Conservation (phyloP, 2,329 filamentous ascomycete genomes). For the Diaporthe vaccinii region DNA sequence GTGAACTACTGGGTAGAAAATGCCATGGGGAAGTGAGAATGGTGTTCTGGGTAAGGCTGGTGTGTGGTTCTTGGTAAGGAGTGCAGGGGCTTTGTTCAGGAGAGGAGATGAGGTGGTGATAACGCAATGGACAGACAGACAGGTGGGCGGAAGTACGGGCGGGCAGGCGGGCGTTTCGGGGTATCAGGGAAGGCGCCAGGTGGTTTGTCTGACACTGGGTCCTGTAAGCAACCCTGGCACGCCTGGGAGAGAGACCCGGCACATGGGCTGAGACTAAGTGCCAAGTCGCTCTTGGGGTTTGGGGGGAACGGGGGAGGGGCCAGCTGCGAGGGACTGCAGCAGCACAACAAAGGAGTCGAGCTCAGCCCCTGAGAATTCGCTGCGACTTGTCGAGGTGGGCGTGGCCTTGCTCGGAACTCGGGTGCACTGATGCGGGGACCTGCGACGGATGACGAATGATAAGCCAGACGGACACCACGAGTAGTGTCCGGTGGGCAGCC, state of each 20-base stretch:
- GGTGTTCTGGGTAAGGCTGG: background rate
- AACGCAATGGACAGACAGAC: slow-evolving; percentile 35
- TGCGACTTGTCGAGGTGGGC: slow-evolving; percentile 5
- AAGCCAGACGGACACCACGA: slow-evolving; percentile 34
- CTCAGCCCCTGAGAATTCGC: slow-evolving; percentile 25
- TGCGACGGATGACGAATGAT: slow-evolving; percentile 33
- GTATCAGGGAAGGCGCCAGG: slow-evolving; percentile 15
- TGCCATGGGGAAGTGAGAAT: slow-evolving; percentile 5
- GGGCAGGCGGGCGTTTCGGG: slow-evolving; percentile 25
- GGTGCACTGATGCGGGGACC: slow-evolving; percentile 24
- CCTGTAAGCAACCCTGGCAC: slow-evolving; percentile 19
- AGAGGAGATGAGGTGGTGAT: slow-evolving; percentile 36
- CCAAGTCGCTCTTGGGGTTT: slow-evolving; percentile 21
- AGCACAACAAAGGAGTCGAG: slow-evolving; percentile 27
- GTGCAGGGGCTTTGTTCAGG: slow-evolving; percentile 27
- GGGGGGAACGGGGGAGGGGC: slow-evolving; percentile 2
- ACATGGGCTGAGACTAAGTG: slow-evolving; percentile 28
- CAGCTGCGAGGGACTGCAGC: slow-evolving; percentile 12
- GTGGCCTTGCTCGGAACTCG: slow-evolving; percentile 16
- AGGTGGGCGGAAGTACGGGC: slow-evolving; percentile 2
- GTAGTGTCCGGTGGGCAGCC: slow-evolving; percentile 25
- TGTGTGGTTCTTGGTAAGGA: slow-evolving; percentile 5
- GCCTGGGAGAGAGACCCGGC: background rate
- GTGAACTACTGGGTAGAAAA: slow-evolving; percentile 22
- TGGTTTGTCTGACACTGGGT: slow-evolving; percentile 25